Conservation (phyloP, 2,329 filamentous ascomycete species). For the Phaeosphaeria sp. region DNA sequence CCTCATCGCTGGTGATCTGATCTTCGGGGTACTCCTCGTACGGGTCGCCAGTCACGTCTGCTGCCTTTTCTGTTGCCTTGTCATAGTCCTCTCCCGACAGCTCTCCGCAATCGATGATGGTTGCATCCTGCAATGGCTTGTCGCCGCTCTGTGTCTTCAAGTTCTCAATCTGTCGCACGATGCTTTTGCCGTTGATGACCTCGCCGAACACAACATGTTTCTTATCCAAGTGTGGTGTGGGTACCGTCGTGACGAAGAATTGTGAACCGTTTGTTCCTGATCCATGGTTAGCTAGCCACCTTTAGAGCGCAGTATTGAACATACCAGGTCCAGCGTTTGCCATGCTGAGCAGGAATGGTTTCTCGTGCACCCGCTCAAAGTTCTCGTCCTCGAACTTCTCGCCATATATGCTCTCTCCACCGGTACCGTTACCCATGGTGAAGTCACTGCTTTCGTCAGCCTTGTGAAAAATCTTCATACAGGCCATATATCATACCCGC, state of each 20-base stretch:
- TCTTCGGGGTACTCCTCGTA: constrained; percentile 98
- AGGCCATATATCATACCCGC: constrained; percentile 61
- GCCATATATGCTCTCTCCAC: constrained; percentile 96
- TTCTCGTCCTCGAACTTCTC: constrained; percentile 98
- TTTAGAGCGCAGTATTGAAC: constrained; percentile 30
- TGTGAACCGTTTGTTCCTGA: constrained; percentile 92
- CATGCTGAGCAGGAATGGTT: constrained; percentile 94
- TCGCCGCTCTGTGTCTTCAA: constrained; percentile 75
- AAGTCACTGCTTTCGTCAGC: constrained; percentile 67
- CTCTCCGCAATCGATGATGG: constrained; percentile 82
- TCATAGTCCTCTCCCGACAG: constrained; percentile 74
- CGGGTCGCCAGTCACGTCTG: constrained; percentile 83
- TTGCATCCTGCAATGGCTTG: constrained; percentile 71
- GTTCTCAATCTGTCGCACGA: constrained; percentile 90
- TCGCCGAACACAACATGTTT: constrained; percentile 99
- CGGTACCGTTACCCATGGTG: constrained; percentile 90
- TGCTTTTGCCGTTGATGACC: constrained; percentile 88
- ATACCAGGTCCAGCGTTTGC: constrained; percentile 91
- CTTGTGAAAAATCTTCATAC: neutral
- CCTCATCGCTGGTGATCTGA: constrained; percentile 60
- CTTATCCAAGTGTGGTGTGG: constrained; percentile 91
- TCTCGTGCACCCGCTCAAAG: constrained; percentile 89
- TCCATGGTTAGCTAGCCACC: neutral
- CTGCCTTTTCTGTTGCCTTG: constrained; percentile 69
- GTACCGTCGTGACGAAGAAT: constrained; percentile 96